Evolutionary conservation across 192 early-diverging fungal species (phyloP).

Genomic region (Kickxella alabastrina): DNA sequence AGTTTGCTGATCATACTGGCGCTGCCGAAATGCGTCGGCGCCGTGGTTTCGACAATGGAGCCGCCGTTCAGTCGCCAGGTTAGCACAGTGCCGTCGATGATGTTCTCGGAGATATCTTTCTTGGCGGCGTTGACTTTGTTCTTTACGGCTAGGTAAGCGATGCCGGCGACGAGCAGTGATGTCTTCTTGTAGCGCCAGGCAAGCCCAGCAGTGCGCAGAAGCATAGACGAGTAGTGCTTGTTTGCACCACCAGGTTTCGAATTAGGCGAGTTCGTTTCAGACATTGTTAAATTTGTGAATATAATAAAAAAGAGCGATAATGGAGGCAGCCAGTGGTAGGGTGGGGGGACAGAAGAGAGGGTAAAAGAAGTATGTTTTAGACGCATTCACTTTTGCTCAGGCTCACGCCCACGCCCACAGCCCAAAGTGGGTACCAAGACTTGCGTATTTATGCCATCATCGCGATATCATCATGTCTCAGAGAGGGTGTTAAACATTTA

Average conservation of each 20-base stretch:
- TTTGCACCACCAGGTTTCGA: too few relatives aligned
- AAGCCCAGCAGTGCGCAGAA: slow-evolving; percentile 2
- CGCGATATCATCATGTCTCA: too few relatives aligned
- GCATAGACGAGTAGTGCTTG: too few relatives aligned
- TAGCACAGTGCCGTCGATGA: slow-evolving; percentile 12
- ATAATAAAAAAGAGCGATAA: too few relatives aligned
- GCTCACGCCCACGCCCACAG: too few relatives aligned
- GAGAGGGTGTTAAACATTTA: too few relatives aligned
- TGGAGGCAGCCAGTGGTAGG: too few relatives aligned
- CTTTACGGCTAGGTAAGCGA: slow-evolving; percentile 2
- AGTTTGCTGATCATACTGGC: slow-evolving; percentile 1
- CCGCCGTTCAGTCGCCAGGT: slow-evolving; percentile 21
- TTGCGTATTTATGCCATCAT: too few relatives aligned
- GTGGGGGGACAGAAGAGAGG: too few relatives aligned
- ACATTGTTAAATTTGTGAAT: neutral
- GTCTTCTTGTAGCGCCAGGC: slow-evolving; percentile 21
- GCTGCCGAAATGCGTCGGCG: neutral
- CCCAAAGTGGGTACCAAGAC: too few relatives aligned
- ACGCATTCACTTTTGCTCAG: too few relatives aligned
- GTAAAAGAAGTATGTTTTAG: too few relatives aligned
- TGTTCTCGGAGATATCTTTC: neutral
- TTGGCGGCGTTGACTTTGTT: neutral
- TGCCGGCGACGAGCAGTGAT: slow-evolving; percentile 6
- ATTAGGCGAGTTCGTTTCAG: slow-evolving; percentile 3
- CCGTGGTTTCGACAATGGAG: slow-evolving; percentile 17